Evolutionary conservation across 2,329 filamentous ascomycete genomes (phyloP), one percentile per base, ranked within the genome.

Genomic region (Aspergillus tubingensis): DNA sequence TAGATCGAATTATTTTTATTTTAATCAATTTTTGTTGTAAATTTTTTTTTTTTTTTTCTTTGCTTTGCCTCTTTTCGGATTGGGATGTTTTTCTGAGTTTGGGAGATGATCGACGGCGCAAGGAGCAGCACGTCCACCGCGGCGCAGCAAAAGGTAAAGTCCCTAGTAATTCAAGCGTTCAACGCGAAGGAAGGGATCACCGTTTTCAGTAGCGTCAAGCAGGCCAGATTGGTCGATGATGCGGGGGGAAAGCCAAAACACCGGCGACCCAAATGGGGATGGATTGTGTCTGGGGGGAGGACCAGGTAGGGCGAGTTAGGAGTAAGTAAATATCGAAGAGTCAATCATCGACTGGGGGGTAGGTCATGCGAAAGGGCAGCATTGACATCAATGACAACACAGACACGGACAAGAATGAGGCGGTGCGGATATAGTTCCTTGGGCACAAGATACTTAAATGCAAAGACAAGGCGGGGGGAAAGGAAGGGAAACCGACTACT

Each of bases 21-120:
- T 54, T 8, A 25, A 25, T 25, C 25, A 25, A 25, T 27, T 27
- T 27, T 27, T 27, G 7, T 8, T 27, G 25, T 27, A 8, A 25
- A 25, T 32, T 27, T 54, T 57, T n/a, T 50, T 52, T 47, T 47
- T 43, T 57, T n/a, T 50, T 52, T 47, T 43, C 58, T 44, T 53
- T 21, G 41, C 41, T 59, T 64, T 60, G 47, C 50, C 49, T 38
- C 19, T 27, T 39, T 50, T 54, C 19, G 38, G 52, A 32, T 56
- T 61, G 56, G 21, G 32, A 55, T 51, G 51, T 52, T 65, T 65
- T 65, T 59, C 60, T 61, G 50, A 56, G 55, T 64, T 65, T 49
- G 62, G 62, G 44, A 27, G 67, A 62, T 62, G 67, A 69, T 69
- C 67, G 64, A 64, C 66, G 62, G 61, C 58, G 66, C 63, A 68